A percentile compares a stretch with the other conserved stretches of the same genome.
Evolutionary conservation across 2,329 filamentous ascomycete genomes (phyloP).

Genomic region (Immersiporthe knoxdaviesiana): DNA sequence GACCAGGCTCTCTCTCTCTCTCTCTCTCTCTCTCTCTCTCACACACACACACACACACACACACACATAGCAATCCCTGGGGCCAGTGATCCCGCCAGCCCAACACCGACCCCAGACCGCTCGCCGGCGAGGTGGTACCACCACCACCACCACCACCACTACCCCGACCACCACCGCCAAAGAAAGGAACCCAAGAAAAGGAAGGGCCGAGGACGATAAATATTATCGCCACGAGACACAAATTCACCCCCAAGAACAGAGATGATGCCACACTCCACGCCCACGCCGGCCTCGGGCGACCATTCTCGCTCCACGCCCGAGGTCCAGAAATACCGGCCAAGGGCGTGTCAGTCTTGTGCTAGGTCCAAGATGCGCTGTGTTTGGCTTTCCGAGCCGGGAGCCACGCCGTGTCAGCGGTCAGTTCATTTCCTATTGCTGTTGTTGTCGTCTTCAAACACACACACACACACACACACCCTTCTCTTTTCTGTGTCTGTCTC

Average conservation of each 20-base stretch:
- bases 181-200: neutral
- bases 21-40: too few relatives aligned
- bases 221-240: neutral
- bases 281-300: slow-evolving; percentile 29
- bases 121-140: neutral
- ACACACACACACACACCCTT: too few relatives aligned
- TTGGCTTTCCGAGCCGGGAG: slow-evolving; percentile 29
- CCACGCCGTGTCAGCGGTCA: slow-evolving; percentile 29
- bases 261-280: slow-evolving; percentile 28
- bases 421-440: neutral
- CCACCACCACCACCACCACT: too few relatives aligned
- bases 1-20: neutral
- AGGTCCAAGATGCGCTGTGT: slow-evolving; percentile 31
- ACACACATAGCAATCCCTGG: too few relatives aligned
- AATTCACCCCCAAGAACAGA: neutral
- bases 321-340: slow-evolving; percentile 31
- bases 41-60: too few relatives aligned
- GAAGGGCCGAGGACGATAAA: neutral
- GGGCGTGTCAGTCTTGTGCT: slow-evolving; percentile 29
- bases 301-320: slow-evolving; percentile 29
- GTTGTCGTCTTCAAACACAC: neutral
- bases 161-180: neutral
- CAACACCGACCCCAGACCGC: neutral
- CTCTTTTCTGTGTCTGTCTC: neutral
- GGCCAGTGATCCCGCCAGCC: too few relatives aligned